phyloP scores from a whole-genome alignment of 1,284 basidiomycete species.

The Ganoderma sinense region DNA sequence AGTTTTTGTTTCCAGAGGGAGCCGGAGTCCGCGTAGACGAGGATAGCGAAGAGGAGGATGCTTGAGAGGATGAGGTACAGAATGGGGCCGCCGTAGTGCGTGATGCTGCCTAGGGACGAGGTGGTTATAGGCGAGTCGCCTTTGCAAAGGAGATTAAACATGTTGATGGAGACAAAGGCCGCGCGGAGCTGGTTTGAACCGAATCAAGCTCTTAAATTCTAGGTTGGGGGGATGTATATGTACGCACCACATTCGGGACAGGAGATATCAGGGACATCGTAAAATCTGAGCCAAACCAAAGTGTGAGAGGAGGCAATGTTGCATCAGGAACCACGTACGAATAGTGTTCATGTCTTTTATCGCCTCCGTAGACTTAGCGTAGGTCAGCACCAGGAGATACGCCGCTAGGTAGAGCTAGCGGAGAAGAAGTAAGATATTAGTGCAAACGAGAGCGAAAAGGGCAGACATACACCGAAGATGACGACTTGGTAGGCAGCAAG shows the following conservation, averaged over 20 bases:
- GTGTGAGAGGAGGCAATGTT: not conserved
- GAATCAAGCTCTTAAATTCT: no score
- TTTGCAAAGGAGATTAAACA: constrained; percentile 61
- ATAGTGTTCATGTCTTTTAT: constrained; percentile 63
- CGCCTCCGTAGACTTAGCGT: constrained; percentile 67
- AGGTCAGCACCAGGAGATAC: constrained; percentile 76
- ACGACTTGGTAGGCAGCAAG: constrained; percentile 81
- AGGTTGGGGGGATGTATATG: no score
- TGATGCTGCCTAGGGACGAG: constrained; percentile 58
- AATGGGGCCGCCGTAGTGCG: constrained; percentile 78
- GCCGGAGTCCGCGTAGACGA: constrained; percentile 71
- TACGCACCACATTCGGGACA: constrained; percentile 71
- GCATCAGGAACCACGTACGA: constrained; percentile 45
- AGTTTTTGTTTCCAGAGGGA: not conserved
- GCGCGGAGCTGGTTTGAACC: constrained; percentile 61
- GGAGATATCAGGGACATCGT: constrained; percentile 73
- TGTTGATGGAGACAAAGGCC: constrained; percentile 38
- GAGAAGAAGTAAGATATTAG: not conserved
- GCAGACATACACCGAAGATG: constrained; percentile 65
- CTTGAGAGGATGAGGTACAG: constrained; percentile 71
- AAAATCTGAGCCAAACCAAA: constrained; percentile 53
- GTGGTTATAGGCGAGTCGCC: constrained; percentile 57
- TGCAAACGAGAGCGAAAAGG: no score
- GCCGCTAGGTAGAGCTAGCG: constrained; percentile 65
- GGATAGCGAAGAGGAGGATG: constrained; percentile 60